A percentile compares a stretch with the other conserved stretches of the same genome.
Conservation (phyloP, 768 basidiomycete genomes). For the Trametes cingulata region DNA sequence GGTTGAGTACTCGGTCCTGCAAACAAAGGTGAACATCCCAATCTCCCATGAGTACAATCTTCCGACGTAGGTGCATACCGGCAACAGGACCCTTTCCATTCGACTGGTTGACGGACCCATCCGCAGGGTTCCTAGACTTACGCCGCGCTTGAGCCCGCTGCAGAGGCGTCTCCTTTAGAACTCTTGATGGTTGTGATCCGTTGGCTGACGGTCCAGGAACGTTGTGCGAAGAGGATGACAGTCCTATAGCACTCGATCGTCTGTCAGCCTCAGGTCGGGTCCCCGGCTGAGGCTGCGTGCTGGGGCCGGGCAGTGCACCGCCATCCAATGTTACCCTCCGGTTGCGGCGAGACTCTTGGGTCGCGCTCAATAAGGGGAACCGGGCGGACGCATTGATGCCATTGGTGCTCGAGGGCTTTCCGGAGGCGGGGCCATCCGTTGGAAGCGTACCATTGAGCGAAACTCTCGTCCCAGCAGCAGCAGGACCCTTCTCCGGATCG, state of each 20-base stretch:
- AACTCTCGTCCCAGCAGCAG: conserved; percentile 1
- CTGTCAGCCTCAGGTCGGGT: neutral
- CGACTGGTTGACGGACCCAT: too few species aligned
- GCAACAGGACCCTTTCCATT: too few species aligned
- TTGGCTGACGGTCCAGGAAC: neutral
- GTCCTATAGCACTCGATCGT: neutral
- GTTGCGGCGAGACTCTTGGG: neutral
- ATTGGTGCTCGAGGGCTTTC: neutral
- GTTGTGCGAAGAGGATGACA: neutral
- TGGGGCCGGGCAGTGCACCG: neutral
- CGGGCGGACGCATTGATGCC: neutral
- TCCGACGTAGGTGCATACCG: too few species aligned
- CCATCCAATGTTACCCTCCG: conserved; percentile 3
- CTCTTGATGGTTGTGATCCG: neutral
- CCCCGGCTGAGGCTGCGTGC: neutral
- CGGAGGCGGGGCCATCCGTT: neutral
- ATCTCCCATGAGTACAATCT: neutral
- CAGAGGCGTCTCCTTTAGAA: neutral
- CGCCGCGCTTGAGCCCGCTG: neutral
- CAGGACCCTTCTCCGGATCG: neutral
- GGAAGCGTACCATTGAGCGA: neutral
- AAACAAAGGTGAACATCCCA: neutral
- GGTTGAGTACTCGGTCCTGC: neutral
- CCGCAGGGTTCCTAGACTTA: neutral
- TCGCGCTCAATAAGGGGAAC: neutral